Evolutionary conservation across 1,284 basidiomycete genomes (phyloP).

Genomic region (Salmacisia buchloeana): DNA sequence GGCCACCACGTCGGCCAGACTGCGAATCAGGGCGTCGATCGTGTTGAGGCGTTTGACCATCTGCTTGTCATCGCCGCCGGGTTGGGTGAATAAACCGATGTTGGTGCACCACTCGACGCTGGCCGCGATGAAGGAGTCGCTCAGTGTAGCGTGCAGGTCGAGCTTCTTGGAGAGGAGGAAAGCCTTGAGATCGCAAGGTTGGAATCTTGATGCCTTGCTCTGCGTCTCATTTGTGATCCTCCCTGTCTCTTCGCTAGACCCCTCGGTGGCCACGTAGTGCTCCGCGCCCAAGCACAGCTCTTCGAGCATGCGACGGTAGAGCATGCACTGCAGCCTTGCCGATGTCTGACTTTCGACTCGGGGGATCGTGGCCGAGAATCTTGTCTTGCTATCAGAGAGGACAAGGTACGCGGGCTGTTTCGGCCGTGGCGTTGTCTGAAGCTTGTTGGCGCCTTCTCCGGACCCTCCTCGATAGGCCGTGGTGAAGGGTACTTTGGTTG

Average conservation of each 20-base stretch:
- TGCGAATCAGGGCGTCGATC: neutral
- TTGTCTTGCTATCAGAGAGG: constrained; percentile 41
- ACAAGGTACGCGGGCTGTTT: constrained; percentile 17
- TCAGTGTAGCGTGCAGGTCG: neutral
- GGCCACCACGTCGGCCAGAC: constrained; percentile 1
- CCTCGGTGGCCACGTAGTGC: neutral
- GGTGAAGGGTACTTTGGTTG: neutral
- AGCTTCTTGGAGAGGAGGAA: neutral
- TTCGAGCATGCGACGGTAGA: constrained; percentile 38
- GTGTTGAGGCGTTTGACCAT: neutral
- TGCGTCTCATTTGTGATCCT: neutral
- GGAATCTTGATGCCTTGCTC: constrained; percentile 8
- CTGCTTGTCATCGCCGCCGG: neutral
- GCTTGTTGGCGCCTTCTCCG: neutral
- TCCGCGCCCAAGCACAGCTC: constrained; percentile 21
- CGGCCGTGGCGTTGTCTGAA: neutral
- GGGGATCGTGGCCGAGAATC: constrained; percentile 26
- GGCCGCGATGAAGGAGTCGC: constrained; percentile 2
- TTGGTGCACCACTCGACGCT: constrained; percentile 6
- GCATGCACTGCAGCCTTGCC: constrained; percentile 42
- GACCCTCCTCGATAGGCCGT: neutral
- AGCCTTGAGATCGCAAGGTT: neutral
- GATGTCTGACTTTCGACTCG: constrained; percentile 25
- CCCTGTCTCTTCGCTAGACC: neutral
- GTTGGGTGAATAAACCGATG: neutral